These are phyloP conservation scores for Ogataea henricii DNA, from an alignment of 805 yeast species.

Conservation along the genomic window DNA sequence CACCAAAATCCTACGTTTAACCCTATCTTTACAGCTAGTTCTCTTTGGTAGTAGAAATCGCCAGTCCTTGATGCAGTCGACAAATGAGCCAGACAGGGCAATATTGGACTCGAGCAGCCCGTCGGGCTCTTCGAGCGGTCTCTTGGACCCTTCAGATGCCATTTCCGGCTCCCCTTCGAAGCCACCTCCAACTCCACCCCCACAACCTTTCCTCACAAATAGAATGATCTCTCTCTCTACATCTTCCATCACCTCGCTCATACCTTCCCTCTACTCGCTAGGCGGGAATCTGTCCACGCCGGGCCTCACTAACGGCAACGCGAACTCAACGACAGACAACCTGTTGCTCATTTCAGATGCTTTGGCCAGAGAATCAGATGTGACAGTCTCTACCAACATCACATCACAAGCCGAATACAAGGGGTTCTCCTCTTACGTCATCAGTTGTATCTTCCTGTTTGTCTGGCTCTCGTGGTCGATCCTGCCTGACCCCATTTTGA, in stretches of 20 bases:
- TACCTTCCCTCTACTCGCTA: constrained; percentile 32
- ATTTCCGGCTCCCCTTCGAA: constrained; percentile 1
- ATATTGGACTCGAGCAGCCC: neutral
- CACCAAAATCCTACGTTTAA: too few species aligned
- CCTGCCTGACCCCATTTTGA: constrained; percentile 60
- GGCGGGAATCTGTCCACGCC: constrained; percentile 31
- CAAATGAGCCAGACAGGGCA: neutral
- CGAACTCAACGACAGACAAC: constrained; percentile 18
- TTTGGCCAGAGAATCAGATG: constrained; percentile 66
- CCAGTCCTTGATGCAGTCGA: constrained; percentile 1
- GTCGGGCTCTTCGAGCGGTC: neutral
- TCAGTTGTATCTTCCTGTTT: constrained; percentile 56
- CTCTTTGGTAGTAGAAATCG: too few species aligned
- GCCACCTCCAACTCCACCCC: constrained; percentile 7
- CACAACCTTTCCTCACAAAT: constrained; percentile 15
- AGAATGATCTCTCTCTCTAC: constrained; percentile 35
- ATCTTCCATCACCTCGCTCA: constrained; percentile 33
- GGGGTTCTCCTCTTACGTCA: constrained; percentile 82
- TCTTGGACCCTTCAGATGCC: neutral
- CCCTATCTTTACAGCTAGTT: too few species aligned
- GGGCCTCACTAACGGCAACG: constrained; percentile 15
- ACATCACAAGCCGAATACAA: constrained; percentile 75
- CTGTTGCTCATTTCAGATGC: constrained; percentile 44
- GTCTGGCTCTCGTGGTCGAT: constrained; percentile 75
- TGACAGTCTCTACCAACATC: constrained; percentile 55